Evolutionary conservation across 345 rosid genomes (phyloP).

Genomic region (Rhodamnia rubescens): DNA sequence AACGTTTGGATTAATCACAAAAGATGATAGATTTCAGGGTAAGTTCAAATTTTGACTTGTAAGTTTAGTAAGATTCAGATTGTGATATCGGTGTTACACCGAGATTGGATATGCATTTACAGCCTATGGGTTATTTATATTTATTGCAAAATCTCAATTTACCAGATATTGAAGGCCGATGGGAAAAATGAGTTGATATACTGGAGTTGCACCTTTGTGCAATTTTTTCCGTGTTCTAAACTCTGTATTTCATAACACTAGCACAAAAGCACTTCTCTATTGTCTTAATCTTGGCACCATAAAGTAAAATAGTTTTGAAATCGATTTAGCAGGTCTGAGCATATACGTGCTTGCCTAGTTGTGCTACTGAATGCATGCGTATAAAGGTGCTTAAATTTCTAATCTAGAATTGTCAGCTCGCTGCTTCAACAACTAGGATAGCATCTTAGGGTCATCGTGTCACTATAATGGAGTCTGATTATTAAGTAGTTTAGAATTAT

Average conservation of each 20-base stretch:
- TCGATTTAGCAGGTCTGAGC: not conserved
- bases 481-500: not conserved
- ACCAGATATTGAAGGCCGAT: not conserved
- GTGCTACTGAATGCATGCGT: not conserved
- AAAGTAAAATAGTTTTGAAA: not conserved
- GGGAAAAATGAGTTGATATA: not conserved
- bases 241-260: not conserved
- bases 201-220: not conserved
- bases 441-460: not conserved
- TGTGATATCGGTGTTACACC: not conserved
- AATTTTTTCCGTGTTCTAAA: not conserved
- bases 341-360: not conserved
- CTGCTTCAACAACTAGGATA: not conserved
- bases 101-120: not conserved
- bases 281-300: not conserved
- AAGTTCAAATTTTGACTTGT: not conserved
- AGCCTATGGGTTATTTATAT: not conserved
- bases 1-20: conserved; percentile 72
- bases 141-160: not conserved
- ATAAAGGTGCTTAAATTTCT: not conserved
- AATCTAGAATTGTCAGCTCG: not conserved
- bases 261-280: not conserved
- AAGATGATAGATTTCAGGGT: conserved; percentile 57
- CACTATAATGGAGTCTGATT: not conserved
- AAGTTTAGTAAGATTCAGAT: not conserved